A percentile compares a stretch with the other conserved stretches of the same genome.
These are phyloP conservation scores for Allium sativum DNA, from an alignment of 106 monocot species.

Conservation along the genomic window DNA sequence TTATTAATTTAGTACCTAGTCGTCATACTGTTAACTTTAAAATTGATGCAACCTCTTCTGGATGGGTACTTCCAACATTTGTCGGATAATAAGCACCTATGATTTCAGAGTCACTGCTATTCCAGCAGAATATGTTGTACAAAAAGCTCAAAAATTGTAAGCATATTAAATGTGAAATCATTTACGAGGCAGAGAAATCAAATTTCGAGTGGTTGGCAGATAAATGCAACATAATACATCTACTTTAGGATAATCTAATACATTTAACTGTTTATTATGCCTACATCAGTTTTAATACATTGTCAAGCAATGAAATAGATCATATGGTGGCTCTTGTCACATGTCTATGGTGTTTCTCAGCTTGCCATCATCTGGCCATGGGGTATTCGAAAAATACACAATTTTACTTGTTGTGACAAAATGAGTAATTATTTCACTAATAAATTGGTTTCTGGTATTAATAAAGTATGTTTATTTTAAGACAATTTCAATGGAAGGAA, in stretches of 20 bases:
- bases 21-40: too few relatives aligned
- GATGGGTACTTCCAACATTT: constrained; percentile 97
- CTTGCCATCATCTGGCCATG: constrained; percentile 77
- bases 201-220: too few relatives aligned
- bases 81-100: constrained; percentile 93
- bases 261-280: too few relatives aligned
- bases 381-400: constrained; percentile 28
- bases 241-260: too few relatives aligned
- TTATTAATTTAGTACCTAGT: too few relatives aligned
- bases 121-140: constrained; percentile 79
- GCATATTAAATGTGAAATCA: too few relatives aligned
- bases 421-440: background rate
- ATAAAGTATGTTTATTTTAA: constrained; percentile 11
- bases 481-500: constrained; percentile 68
- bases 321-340: constrained; percentile 11
- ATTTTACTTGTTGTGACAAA: background rate
- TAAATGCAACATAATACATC: too few relatives aligned
- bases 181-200: too few relatives aligned
- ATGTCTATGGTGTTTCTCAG: constrained; percentile 91
- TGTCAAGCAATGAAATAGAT: background rate
- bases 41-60: too few relatives aligned
- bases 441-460: background rate
- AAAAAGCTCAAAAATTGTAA: too few relatives aligned
- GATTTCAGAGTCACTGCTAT: constrained; percentile 84
- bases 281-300: too few relatives aligned